Evolutionary conservation across 2,329 filamentous ascomycete genomes (phyloP), one percentile per base, ranked within the genome.

Genomic region (Thielaviopsis euricoi): DNA sequence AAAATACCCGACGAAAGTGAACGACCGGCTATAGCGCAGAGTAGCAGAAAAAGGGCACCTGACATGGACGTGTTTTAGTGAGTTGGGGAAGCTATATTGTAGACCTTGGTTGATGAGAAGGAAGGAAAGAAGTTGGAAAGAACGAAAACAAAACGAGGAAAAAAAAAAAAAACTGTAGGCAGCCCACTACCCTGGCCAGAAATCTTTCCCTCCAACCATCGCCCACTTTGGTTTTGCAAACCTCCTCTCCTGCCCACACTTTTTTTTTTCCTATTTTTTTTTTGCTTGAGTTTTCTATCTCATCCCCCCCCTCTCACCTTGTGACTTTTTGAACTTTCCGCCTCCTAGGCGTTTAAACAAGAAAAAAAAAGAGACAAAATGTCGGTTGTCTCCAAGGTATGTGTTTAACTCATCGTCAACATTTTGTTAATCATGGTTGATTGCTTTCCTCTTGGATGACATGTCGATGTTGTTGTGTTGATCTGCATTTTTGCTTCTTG

Each of bases 381-480:
- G 78, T 79, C 77, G 73, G 76, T 81, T 76, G 77, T 73, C 72
- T 77, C 76, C 64, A 78, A 80, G 76, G 78, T 81, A 70, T 62
- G 76, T 73, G 62, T 62, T n/a, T 52, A n/a, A 46, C n/a, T 60
- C 58, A 51, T 49, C 50, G 46, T 53, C 29, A 33, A 55, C 46
- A 50, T 51, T 43, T 13, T 54, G 19, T 51, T 56, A n/a, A 19
- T 23, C 46, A 49, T 60, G 55, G 48, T 23, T 13, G n/a, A 15
- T 22, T n/a, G 40, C 19, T 22, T 12, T 46, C 55, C 43, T 37
- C 53, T 51, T 10, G 43, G 53, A 26, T 19, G 53, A 59, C 29
- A 33, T 15, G 25, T 15, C 22, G 52, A 12, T 33, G 29, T 21
- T 33, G 12, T 22, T 40, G 19, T 26, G 21, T 22, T 53, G 52